Base-by-base conservation (phyloP, 345 rosid species). In the Populus alba region DNA sequence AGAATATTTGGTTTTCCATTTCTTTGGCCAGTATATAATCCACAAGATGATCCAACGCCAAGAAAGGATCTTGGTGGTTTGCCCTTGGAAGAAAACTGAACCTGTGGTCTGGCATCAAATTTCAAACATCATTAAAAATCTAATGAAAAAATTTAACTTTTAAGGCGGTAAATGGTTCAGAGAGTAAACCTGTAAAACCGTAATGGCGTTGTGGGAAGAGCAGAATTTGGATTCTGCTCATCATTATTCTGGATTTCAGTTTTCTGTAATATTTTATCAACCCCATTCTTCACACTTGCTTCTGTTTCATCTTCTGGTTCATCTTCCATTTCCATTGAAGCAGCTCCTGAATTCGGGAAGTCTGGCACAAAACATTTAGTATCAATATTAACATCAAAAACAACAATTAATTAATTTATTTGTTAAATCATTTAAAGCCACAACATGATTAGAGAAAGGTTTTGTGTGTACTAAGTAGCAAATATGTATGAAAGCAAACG, bases 161-260 rank as follows among this genome's bases (percentile, higher is more conserved):
- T 7, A 31, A 39, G 25, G 20, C 61, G 43, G 16, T 33, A 31
- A 57, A 33, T 51, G 23, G 78, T 63, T 70, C 61, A 68, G 31
- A 72, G 3, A 77, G 8, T 29, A 66, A 43, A 92, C 99, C 97
- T 96, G 95, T 83, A 89, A 74, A 87, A 86, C 76, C 84, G 88
- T 71, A 89, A 75, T n/a, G 98, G 99, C 29, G 98, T 93, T 16
- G 77, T 78, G 35, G 93, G 93, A 76, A 87, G 88, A 75, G 87
- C 89, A 84, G 93, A 80, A 77, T 75, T 71, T 74, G 83, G 85
- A 80, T 80, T 86, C 83, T 81, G 94, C 80, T 93, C 96, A 61
- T 90, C 90, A 57, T 75, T 86, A 53, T 81, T 89, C 23, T 66
- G 81, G 72, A 87, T 75, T 67, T 91, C 91, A 6, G 81, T 43